These are phyloP conservation scores for Prunus yedoensis DNA, from an alignment of 331 rosid species.

Conservation along the genomic window DNA sequence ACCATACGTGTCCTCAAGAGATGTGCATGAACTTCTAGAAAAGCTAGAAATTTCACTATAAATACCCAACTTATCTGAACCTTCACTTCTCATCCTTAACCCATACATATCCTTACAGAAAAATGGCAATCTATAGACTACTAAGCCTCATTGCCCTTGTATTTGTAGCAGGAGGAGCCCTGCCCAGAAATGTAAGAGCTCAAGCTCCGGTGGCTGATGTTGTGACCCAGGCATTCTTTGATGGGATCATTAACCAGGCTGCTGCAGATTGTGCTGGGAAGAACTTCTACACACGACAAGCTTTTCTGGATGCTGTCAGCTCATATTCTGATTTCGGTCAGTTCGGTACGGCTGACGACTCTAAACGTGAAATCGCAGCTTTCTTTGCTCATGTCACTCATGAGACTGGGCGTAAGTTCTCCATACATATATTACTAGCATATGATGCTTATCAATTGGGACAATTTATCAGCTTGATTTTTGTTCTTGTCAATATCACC, in stretches of 20 bases:
- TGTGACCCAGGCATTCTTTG: conserved; percentile 45
- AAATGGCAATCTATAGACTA: conserved; percentile 21
- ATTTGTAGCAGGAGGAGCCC: conserved; percentile 6
- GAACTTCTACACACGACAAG: conserved; percentile 40
- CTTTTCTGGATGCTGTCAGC: conserved; percentile 46
- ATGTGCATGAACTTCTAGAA: background rate
- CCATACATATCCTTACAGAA: background rate
- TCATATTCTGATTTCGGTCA: conserved; percentile 45
- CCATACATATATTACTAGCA: background rate
- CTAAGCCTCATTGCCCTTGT: conserved; percentile 11
- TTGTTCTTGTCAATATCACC: too few relatives aligned
- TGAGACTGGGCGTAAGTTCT: conserved; percentile 64
- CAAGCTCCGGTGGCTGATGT: conserved; percentile 39
- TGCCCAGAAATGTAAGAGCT: conserved; percentile 7
- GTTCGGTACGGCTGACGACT: conserved; percentile 35
- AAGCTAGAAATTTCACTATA: background rate
- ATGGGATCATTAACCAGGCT: conserved; percentile 40
- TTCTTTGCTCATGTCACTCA: conserved; percentile 69
- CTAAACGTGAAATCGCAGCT: conserved; percentile 68
- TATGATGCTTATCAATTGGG: too few relatives aligned
- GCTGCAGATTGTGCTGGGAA: conserved; percentile 47
- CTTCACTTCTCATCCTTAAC: background rate
- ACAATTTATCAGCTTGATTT: too few relatives aligned
- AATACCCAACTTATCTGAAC: background rate
- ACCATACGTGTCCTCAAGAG: background rate